These are phyloP conservation scores for Erucastrum elatum DNA, from an alignment of 345 rosid genomes.

Conservation along the genomic window DNA sequence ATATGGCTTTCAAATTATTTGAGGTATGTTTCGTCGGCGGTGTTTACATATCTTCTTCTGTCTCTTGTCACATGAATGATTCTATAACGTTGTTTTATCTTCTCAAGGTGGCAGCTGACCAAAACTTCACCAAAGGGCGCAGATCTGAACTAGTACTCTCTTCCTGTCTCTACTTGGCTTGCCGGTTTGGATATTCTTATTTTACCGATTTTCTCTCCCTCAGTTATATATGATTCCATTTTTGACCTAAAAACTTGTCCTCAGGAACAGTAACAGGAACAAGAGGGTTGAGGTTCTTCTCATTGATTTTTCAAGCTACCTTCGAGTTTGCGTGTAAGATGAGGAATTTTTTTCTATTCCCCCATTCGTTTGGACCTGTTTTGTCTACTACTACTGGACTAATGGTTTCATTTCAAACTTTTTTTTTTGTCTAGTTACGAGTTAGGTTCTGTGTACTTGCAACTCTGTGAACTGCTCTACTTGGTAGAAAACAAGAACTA, in stretches of 20 bases:
- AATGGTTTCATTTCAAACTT: neutral
- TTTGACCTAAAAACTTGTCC: neutral
- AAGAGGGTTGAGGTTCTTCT: no score
- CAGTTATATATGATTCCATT: no score
- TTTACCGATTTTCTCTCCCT: no score
- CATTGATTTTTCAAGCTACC: neutral
- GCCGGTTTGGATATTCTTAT: neutral
- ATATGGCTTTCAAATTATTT: neutral
- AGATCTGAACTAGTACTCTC: neutral
- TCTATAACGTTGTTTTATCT: no score
- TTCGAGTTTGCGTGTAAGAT: neutral
- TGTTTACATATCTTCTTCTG: neutral
- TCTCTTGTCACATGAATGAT: no score
- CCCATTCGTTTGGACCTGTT: neutral
- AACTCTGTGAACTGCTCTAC: neutral
- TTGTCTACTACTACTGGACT: neutral
- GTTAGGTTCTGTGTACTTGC: neutral
- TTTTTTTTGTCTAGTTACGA: neutral
- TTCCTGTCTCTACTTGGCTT: neutral
- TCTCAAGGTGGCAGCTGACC: neutral
- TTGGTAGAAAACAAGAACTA: neutral
- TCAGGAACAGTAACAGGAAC: no score
- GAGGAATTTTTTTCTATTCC: neutral
- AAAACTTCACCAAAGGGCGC: neutral
- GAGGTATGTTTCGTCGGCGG: neutral